Base-by-base conservation (phyloP, 345 rosid genomes). In the Eutrema yunnanense region DNA sequence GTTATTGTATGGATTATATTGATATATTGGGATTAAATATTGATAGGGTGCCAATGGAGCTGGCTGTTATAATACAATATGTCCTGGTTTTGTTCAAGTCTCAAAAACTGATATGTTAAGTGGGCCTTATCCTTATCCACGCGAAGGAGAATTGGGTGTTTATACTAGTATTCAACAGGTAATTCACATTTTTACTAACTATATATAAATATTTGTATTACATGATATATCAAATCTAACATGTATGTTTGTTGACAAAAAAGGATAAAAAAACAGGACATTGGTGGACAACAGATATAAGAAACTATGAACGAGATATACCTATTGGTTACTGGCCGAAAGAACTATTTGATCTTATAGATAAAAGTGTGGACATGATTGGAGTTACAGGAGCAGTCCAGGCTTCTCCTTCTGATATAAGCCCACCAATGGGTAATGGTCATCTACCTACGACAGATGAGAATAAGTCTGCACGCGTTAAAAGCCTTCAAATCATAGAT, bases 401-500 rank as follows among this genome's bases (percentile, higher is more conserved):
- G 0, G 50, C 75, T 71, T 60, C 75, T 60, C 60, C 75, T 48
- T 50, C 63, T 1, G 67, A 52, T 7, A 10, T 3, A 49, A 71
- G 68, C 2, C 75, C 61, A 61, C 75, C 75, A 49, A 71, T 71
- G 75, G 67, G 60, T 6, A 71, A 61, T 61, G 75, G 67, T 61
- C 51, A 59, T 3, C 3, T 60, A n/a, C 75, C 67, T 30, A 42
- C 9, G 22, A 0, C 26, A 59, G 13, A 38, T 36, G 36, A 37
- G 10, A 37, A 1, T 6, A 8, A 57, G 2, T 36, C 30, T 6
- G 62, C 62, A 2, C 62, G 29, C 13, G 26, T 56, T 16, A 38
- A 36, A 36, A 4, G 42, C 11, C 19, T 61, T 61, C 0, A 41
- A 8, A 61, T 61, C 9, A 2, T 41, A 12, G 51, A 30, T 41